phyloP scores from a whole-genome alignment of 345 rosid genomes.

The Abelmoschus esculentus region DNA sequence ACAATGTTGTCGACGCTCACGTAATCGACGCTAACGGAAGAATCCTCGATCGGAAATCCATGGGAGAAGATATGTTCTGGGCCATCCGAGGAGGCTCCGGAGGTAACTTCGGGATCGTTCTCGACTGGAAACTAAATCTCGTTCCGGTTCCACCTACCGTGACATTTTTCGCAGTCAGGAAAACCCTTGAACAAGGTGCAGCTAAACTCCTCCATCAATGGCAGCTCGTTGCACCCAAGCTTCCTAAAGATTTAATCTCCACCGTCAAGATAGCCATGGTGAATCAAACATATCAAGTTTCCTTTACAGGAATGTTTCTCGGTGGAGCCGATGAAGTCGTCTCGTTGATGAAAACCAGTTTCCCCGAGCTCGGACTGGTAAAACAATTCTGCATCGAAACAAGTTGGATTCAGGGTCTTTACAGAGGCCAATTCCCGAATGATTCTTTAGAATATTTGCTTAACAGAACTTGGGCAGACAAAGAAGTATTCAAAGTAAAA shows the following conservation, averaged over 20 bases:
- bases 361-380: neutral
- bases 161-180: neutral
- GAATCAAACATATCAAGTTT: neutral
- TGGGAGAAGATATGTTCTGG: neutral
- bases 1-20: neutral
- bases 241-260: neutral
- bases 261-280: neutral
- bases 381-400: neutral
- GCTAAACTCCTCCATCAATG: neutral
- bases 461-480: neutral
- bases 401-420: neutral
- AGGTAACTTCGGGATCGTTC: neutral
- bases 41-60: neutral
- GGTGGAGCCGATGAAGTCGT: neutral
- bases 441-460: neutral
- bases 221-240: neutral
- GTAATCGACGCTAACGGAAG: neutral
- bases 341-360: neutral
- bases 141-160: neutral
- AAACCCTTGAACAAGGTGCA: neutral
- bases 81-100: neutral
- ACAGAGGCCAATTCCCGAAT: neutral
- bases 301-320: neutral
- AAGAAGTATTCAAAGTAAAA: no score
- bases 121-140: neutral